Percentiles rank a stretch among this genome's conserved stretches.
These are phyloP conservation scores for Pyrus communis DNA, from an alignment of 306 rosid genomes.

Conservation along the genomic window DNA sequence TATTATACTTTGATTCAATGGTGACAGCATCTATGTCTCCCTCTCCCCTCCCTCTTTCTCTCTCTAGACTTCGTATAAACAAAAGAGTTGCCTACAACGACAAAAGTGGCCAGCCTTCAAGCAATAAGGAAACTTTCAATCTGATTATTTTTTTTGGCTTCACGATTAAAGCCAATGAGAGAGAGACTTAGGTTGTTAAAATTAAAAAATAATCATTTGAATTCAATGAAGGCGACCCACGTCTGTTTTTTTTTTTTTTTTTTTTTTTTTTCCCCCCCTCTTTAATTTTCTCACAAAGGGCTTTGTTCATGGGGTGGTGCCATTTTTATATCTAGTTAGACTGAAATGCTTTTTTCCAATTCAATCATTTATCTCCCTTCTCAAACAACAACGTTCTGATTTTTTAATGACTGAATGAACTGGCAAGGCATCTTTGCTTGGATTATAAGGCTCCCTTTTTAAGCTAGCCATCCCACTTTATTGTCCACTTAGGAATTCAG, in stretches of 20 bases:
- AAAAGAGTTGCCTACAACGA: constrained; percentile 49
- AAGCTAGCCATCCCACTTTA: constrained; percentile 24
- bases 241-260: constrained; percentile 26
- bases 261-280: not conserved
- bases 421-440: constrained; percentile 87
- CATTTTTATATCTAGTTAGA: constrained; percentile 38
- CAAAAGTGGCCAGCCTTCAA: constrained; percentile 73
- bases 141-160: constrained; percentile 14
- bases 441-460: constrained; percentile 38
- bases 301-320: constrained; percentile 5
- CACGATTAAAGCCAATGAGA: constrained; percentile 18
- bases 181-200: constrained; percentile 15
- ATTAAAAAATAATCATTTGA: constrained; percentile 17
- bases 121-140: constrained; percentile 35
- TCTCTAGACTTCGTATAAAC: not conserved
- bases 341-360: constrained; percentile 42
- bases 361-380: constrained; percentile 85
- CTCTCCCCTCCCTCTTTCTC: not conserved
- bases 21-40: constrained; percentile 28
- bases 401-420: constrained; percentile 57
- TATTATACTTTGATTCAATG: constrained; percentile 6
- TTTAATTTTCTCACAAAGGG: constrained; percentile 1
- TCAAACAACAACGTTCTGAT: constrained; percentile 41
- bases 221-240: constrained; percentile 45
- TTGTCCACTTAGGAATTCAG: constrained; percentile 17